Base-by-base conservation (phyloP, 2,329 filamentous ascomycete species). In the Capronia epimyces region DNA sequence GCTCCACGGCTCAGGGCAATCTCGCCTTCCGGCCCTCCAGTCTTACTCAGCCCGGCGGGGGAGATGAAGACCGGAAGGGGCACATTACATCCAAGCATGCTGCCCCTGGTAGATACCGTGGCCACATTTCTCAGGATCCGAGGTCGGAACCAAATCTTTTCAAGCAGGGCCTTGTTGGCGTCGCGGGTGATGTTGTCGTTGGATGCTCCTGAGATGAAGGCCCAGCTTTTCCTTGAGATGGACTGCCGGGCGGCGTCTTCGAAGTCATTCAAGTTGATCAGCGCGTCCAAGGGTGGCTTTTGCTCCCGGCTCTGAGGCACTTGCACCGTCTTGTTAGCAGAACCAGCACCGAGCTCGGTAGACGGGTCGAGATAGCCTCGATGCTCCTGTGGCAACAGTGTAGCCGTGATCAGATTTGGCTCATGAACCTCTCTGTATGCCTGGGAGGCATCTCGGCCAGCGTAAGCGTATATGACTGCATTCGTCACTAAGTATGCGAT, bases 71-170 rank as follows among this genome's bases (percentile, higher is more conserved):
- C 22, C 16, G 60, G 60, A 13, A 56, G 41, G 3, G 50, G 46
- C 12, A 58, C 48, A 12, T 55, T 44, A 9, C 45, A 43, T 3
- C 59, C 60, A 25, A 61, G 43, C 29, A 62, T 56, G 0, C 40
- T 75, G 44, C 34, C 66, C 24, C 55, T 63, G 7, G 64, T 68
- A n/a, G 63, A 65, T 2, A 73, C 65, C 2, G 57, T 60, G 13
- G 59, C 57, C 3, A 76, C 70, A 47, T 73, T 65, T 2, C 68
- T 62, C 51, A 76, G 52, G 3, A 76, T 61, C 2, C 74, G 64
- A 2, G 74, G 74, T 13, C 74, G 66, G 51, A 75, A 71, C 66
- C 67, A 71, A 22, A 76, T 71, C 7, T 69, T 65, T 29, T 67
- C 63, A 43, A 70, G 72, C 56, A 68, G 41, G n/a, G 49, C 41